Base-by-base conservation (phyloP, 768 basidiomycete genomes). In the Pleurotus giganteus region DNA sequence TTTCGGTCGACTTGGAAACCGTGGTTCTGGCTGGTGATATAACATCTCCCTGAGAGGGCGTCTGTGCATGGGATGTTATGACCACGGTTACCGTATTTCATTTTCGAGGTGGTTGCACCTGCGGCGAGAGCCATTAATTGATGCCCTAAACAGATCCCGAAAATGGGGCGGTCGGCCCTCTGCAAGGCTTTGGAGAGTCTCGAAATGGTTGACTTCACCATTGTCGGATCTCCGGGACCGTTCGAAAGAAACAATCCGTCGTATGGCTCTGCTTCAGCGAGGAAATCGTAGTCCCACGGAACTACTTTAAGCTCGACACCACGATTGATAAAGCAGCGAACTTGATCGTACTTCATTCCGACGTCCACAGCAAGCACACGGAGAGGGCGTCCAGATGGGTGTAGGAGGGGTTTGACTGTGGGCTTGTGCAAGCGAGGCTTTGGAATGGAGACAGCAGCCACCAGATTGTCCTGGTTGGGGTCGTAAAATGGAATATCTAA, bases 341-440 rank as follows among this genome's bases (percentile, higher is more conserved):
- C 94, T 71, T 99, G 97, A 71, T 98, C 98, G 77, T 91, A 97
- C 73, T 99, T 99, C 92, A 98, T 98, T n/a, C 97, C 97, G 47
- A 98, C 96, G 68, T 99, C 97, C 56, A 98, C 74, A 4, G 93
- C 94, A 13, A 99, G 65, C 26, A 99, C 82, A 57, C 97, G 89
- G 27, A 98, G 67, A 0, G 83, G 73, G 47, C 94, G 84, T 27
- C 90, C 91, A 1, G 84, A 86, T 2, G 91, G 89, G 66, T 97
- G 91, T 29, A 83, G 67, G 51, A 74, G 81, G 21, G 83, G 76
- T 47, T 74, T 69, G 32, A 69, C 68, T 7, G 77, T 77, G 17
- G 90, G 85, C 61, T 77, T 75, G 77, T 87, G 91, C 13, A 93
- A 61, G 34, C 83, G 80, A 2, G 95, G 85, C 43, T 77, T 67